These are phyloP conservation scores for Penicillium sp. DNA, from an alignment of 2,329 filamentous ascomycete species.

Conservation along the genomic window DNA sequence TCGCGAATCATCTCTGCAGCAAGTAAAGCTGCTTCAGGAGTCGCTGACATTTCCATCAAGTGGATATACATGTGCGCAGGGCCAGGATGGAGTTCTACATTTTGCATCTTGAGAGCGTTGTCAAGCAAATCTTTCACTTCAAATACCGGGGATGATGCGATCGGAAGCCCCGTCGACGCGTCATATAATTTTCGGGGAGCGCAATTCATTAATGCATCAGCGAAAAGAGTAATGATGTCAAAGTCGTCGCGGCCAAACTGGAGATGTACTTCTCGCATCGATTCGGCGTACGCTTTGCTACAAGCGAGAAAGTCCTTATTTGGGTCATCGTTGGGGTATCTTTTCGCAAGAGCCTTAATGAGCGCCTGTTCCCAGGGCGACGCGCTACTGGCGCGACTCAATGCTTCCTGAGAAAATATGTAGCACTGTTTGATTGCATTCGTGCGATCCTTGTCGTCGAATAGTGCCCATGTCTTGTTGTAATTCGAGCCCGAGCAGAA, in stretches of 20 bases:
- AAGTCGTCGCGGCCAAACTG: constrained; percentile 47
- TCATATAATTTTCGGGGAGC: constrained; percentile 65
- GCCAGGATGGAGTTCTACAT: constrained; percentile 61
- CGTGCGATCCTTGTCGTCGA: constrained; percentile 13
- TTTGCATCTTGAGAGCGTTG: constrained; percentile 51
- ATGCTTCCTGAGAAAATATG: constrained; percentile 13
- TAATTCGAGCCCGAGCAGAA: constrained; percentile 24
- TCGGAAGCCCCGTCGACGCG: constrained; percentile 45
- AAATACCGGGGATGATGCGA: constrained; percentile 51
- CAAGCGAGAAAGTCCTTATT: constrained; percentile 11
- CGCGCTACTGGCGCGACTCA: constrained; percentile 6
- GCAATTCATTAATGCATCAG: constrained; percentile 64
- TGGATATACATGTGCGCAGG: constrained; percentile 74
- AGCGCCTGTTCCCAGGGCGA: constrained; percentile 25
- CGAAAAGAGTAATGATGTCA: constrained; percentile 62
- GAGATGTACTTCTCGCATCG: constrained; percentile 15
- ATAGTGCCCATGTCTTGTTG: constrained; percentile 23
- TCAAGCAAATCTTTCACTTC: constrained; percentile 61
- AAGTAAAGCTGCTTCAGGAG: constrained; percentile 61
- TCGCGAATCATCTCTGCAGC: constrained; percentile 62
- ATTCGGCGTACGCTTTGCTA: constrained; percentile 14
- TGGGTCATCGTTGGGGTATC: constrained; percentile 21
- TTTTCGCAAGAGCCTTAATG: constrained; percentile 17
- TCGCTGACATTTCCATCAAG: constrained; percentile 71
- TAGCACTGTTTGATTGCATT: constrained; percentile 18